phyloP scores from a whole-genome alignment of 2,329 filamentous ascomycete species.

The Cladosporium oxysporum region DNA sequence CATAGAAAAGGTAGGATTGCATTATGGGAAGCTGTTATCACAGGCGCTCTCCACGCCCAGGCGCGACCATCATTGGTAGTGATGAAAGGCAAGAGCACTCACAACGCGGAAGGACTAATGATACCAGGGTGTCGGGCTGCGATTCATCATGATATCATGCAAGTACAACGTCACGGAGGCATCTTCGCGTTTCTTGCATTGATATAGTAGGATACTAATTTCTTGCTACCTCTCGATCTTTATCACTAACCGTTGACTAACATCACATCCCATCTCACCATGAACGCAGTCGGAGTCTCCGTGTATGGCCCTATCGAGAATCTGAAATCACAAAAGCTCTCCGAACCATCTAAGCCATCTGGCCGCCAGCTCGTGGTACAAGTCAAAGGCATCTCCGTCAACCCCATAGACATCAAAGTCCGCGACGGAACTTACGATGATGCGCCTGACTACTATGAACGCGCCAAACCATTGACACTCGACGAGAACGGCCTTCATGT shows the following conservation, averaged over 20 bases:
- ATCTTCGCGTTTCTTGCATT: neutral
- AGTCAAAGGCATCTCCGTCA: constrained; percentile 43
- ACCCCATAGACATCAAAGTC: constrained; percentile 44
- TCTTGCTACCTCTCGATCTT: neutral
- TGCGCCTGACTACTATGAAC: constrained; percentile 41
- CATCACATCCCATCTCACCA: constrained; percentile 19
- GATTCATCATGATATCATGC: constrained; percentile 7
- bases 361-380: constrained; percentile 41
- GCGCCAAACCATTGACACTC: constrained; percentile 8
- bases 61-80: neutral
- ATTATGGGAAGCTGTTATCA: neutral
- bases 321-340: constrained; percentile 35
- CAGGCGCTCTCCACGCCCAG: neutral
- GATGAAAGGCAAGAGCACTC: neutral
- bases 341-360: constrained; percentile 33
- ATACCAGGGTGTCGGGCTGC: neutral
- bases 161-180: neutral
- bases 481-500: constrained; percentile 38
- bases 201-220: neutral
- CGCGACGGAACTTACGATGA: constrained; percentile 40
- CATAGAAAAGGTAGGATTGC: no score
- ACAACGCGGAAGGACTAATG: neutral
- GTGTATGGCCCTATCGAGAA: constrained; percentile 35
- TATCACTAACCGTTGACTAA: neutral
- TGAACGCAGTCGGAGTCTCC: constrained; percentile 38